These are phyloP conservation scores for Trifolium repens DNA, from an alignment of 306 rosid species.

Conservation along the genomic window DNA sequence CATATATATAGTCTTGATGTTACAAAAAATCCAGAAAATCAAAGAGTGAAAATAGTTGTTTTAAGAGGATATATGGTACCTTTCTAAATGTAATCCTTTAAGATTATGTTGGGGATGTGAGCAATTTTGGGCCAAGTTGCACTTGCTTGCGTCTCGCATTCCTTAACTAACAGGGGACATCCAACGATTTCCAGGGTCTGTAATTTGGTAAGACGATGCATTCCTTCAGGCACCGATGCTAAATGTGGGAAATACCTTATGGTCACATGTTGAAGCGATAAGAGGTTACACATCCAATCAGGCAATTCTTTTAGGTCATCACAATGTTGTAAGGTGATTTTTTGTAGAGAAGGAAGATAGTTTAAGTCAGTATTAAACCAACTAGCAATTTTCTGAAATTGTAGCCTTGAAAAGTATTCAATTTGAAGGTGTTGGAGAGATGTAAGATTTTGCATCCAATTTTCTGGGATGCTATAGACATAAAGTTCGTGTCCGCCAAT, in stretches of 20 bases:
- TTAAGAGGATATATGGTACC: neutral
- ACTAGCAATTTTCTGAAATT: neutral
- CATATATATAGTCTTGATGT: neutral
- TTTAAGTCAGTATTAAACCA: neutral
- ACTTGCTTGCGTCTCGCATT: neutral
- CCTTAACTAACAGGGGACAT: neutral
- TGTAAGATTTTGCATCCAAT: neutral
- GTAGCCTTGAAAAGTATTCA: neutral
- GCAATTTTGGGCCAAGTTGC: slow-evolving; percentile 3
- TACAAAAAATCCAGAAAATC: neutral
- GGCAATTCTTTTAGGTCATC: neutral
- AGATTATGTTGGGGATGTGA: slow-evolving; percentile 7
- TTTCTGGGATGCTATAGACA: neutral
- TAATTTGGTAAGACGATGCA: neutral
- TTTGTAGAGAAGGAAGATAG: neutral
- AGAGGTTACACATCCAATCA: neutral
- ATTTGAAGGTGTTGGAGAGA: neutral
- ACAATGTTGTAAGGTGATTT: neutral
- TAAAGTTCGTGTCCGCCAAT: neutral
- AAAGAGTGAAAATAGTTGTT: neutral
- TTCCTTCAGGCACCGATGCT: neutral
- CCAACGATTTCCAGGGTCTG: neutral
- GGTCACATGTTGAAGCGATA: neutral
- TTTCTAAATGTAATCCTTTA: neutral
- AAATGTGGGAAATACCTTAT: neutral